phyloP scores from a whole-genome alignment of 768 basidiomycete species.

The Trametes maxima region DNA sequence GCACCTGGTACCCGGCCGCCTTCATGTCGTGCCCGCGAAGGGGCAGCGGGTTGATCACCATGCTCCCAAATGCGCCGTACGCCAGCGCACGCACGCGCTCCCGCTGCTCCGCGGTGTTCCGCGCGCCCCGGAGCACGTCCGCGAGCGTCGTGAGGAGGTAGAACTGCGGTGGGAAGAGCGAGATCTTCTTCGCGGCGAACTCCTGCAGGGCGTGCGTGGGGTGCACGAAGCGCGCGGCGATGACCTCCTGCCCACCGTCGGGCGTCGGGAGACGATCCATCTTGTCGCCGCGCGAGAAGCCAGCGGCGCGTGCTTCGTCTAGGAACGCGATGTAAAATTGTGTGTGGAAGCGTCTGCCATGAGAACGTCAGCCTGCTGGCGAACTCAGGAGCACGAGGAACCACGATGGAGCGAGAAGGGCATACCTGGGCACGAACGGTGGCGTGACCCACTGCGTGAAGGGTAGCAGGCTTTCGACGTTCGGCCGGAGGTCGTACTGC shows the following conservation, averaged over 20 bases:
- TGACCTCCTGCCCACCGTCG: conserved; percentile 72
- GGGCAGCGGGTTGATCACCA: conserved; percentile 58
- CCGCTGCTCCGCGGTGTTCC: conserved; percentile 49
- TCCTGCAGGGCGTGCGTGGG: conserved; percentile 55
- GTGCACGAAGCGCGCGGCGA: conserved; percentile 66
- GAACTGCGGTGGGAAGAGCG: conserved; percentile 74
- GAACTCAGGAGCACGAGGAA: too few relatives aligned
- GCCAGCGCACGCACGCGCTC: conserved; percentile 50
- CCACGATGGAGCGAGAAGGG: not conserved
- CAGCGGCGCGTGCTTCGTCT: conserved; percentile 42
- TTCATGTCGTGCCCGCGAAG: conserved; percentile 40
- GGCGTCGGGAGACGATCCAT: conserved; percentile 64
- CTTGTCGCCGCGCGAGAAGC: conserved; percentile 55
- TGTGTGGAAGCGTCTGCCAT: conserved; percentile 64
- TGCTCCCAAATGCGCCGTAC: conserved; percentile 56
- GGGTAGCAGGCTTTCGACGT: conserved; percentile 54
- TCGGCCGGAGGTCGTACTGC: conserved; percentile 45
- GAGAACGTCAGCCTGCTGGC: not conserved
- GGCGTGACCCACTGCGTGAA: conserved; percentile 81
- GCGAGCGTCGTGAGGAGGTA: conserved; percentile 68
- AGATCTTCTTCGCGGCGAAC: conserved; percentile 51
- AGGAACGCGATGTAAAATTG: conserved; percentile 72
- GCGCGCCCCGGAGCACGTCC: conserved; percentile 47
- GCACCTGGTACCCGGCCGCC: conserved; percentile 44
- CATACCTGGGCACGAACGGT: conserved; percentile 50